Percentiles rank a stretch among this genome's conserved stretches.
phyloP scores from a whole-genome alignment of 2,329 filamentous ascomycete species.

The Colletotrichum navitas region DNA sequence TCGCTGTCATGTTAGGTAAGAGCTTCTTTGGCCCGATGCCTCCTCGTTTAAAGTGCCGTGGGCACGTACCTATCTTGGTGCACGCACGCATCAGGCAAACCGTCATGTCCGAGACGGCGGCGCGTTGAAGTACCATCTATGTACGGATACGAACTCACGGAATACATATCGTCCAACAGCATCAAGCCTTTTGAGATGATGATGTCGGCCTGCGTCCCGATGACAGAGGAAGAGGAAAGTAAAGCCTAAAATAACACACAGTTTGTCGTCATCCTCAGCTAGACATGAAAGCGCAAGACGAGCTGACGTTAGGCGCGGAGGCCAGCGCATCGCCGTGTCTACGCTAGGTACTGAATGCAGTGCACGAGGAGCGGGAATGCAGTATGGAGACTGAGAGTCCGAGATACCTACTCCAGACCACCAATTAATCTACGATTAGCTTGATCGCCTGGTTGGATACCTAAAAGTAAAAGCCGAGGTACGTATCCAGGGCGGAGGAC shows the following conservation, averaged over 20 bases:
- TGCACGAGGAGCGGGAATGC: background rate
- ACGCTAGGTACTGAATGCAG: no score
- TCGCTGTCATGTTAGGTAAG: background rate
- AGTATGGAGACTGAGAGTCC: no score
- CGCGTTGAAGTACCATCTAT: background rate
- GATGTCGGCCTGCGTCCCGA: background rate
- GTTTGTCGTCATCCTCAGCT: constrained; percentile 11
- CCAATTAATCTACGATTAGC: constrained; percentile 23
- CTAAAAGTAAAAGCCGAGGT: no score
- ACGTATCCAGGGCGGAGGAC: no score
- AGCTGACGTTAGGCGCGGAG: constrained; percentile 36
- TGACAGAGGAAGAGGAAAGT: background rate
- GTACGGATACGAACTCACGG: background rate
- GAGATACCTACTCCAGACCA: background rate
- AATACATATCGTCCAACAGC: constrained; percentile 1
- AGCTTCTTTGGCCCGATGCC: constrained; percentile 26
- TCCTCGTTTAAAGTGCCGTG: constrained; percentile 1
- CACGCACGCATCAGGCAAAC: background rate
- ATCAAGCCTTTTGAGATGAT: background rate
- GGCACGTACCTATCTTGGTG: background rate
- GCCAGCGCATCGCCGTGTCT: constrained; percentile 20
- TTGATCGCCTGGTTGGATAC: no score
- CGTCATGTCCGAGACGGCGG: background rate
- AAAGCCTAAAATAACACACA: constrained; percentile 7
- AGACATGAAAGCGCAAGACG: background rate